Percentiles rank a stretch among this genome's conserved stretches.
Evolutionary conservation across 192 early-diverging fungal genomes (phyloP).

Genomic region (Backusella parvicylindrica): DNA sequence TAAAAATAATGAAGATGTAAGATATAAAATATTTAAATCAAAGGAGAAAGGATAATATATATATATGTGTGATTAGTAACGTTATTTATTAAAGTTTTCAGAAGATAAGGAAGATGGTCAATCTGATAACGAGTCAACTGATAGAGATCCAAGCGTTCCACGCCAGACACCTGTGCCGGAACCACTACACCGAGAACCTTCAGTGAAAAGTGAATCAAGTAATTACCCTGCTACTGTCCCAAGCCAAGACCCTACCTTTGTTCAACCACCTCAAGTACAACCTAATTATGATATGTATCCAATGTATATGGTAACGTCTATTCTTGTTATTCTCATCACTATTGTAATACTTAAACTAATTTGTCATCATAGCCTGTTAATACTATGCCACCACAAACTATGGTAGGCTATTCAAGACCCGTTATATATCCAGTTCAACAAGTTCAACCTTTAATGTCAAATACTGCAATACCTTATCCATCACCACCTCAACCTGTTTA

Average conservation of each 20-base stretch:
- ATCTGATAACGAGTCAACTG: constrained; percentile 8
- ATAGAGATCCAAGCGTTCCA: neutral
- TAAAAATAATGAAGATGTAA: constrained; percentile 27
- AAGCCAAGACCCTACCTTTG: neutral
- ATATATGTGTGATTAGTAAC: neutral
- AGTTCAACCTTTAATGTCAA: neutral
- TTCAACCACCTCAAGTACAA: neutral
- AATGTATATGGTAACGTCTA: constrained; percentile 2
- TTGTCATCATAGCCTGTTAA: neutral
- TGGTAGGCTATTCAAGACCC: neutral
- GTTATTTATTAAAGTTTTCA: constrained; percentile 7
- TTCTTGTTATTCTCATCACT: neutral
- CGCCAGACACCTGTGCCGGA: neutral
- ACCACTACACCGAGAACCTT: neutral
- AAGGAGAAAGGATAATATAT: too few species aligned
- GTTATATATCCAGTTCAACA: constrained; percentile 1
- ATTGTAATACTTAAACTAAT: neutral
- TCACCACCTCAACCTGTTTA: constrained; percentile 6
- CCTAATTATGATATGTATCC: constrained; percentile 11
- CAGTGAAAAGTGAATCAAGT: neutral
- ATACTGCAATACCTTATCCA: neutral
- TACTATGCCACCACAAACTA: neutral
- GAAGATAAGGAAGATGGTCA: constrained; percentile 13
- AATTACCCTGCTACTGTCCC: neutral
- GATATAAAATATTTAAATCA: neutral